Percentiles rank a stretch among this genome's conserved stretches.
Evolutionary conservation across 352 stramenopile genomes (phyloP).

Genomic region (Peronosclerospora sorghi): DNA sequence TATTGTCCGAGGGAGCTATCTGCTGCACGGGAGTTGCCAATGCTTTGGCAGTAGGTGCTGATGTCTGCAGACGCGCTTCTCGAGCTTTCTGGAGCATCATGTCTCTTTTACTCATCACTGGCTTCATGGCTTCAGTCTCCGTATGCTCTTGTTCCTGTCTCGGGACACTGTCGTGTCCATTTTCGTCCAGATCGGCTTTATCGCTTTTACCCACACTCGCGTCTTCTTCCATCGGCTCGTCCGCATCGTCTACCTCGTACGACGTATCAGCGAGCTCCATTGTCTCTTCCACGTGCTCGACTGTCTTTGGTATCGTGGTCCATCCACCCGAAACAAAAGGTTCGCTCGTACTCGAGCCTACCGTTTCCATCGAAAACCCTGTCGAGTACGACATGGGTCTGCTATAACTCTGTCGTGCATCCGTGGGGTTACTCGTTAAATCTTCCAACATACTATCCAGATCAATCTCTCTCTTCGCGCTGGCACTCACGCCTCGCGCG

Average conservation of each 20-base stretch:
- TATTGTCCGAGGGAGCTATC: slow-evolving; percentile 10
- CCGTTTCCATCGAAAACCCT: slow-evolving; percentile 17
- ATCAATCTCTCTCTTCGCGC: slow-evolving; percentile 71
- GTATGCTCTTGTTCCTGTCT: slow-evolving; percentile 6
- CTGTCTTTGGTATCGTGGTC: slow-evolving; percentile 1
- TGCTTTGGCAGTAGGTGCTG: slow-evolving; percentile 42
- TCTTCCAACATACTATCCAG: slow-evolving; percentile 81
- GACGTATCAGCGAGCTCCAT: not conserved
- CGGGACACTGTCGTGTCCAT: not conserved
- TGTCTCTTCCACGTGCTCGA: not conserved
- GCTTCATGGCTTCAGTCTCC: slow-evolving; percentile 3
- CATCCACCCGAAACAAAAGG: slow-evolving; percentile 3
- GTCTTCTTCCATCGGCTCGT: slow-evolving; percentile 17
- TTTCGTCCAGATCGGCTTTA: slow-evolving; percentile 5
- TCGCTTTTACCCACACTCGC: slow-evolving; percentile 16
- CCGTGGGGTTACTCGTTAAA: slow-evolving; percentile 72
- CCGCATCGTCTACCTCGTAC: not conserved
- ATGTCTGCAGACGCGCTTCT: slow-evolving; percentile 45
- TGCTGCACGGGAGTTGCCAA: slow-evolving; percentile 31
- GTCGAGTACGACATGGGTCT: slow-evolving; percentile 53
- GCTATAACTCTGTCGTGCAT: slow-evolving; percentile 38
- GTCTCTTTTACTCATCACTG: slow-evolving; percentile 59
- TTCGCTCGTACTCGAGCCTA: slow-evolving; percentile 11
- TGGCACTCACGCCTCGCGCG: slow-evolving; percentile 3
- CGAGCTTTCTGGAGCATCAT: slow-evolving; percentile 60